Base-by-base conservation (phyloP, 2,329 filamentous ascomycete genomes). In the Pseudonectria buxi region DNA sequence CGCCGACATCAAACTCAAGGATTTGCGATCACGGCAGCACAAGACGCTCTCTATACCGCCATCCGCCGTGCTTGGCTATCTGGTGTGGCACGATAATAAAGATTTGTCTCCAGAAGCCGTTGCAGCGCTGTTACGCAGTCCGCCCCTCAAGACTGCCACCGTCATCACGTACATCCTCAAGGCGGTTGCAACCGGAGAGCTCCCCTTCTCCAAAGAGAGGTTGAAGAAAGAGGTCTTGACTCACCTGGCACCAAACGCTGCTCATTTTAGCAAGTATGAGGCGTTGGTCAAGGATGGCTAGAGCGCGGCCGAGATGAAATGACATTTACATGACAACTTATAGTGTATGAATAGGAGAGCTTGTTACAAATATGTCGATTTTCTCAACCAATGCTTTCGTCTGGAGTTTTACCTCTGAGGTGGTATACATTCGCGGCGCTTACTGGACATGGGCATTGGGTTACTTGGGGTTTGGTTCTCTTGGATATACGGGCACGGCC, bases 91-190 rank as follows among this genome's bases (percentile, higher is more conserved):
- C 36, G 43, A 59, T 4, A 68, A 77, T 37, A 55, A 67, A 7
- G 59, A 65, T 10, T 60, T 83, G 13, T 45, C 54, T 0, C 63
- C 78, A 0, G 49, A 58, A 1, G 58, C 63, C 1, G 62, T 83
- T 12, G 77, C 77, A 2, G 57, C 51, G 3, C 43, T 83, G 2
- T 58, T 83, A n/a, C 67, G 79, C 2, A 62, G 76, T 9, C 78
- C 78, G 11, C 78, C 81, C 3, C 54, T 86, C 3, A 64, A 71
- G 42, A 62, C 57, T 0, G 56, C 49, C 11, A 83, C 78, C 0
- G 75, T 84, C 2, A 62, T 67, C 2, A 57, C 50, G 1, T 83
- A 84, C 46, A 73, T 86, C 7, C 54, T 82, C 2, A 63, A 72
- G 7, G 71, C 72, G 0, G 59, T 85, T 15, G 57, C 61, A 30